These are phyloP conservation scores for Amylocarpus encephaloides DNA, from an alignment of 2,329 filamentous ascomycete species.

Conservation along the genomic window DNA sequence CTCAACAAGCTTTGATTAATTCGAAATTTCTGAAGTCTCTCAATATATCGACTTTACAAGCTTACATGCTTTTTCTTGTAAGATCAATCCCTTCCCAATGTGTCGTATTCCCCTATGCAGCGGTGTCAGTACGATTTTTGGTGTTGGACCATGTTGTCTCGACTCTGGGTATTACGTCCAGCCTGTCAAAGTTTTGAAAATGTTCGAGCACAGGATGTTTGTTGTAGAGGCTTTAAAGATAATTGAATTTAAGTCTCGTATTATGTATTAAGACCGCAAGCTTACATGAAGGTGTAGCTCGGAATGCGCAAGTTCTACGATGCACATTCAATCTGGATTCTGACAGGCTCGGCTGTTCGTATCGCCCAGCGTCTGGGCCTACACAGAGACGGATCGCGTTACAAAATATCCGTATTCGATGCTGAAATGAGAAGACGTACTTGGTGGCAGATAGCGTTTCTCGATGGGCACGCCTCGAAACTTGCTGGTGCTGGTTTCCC, in stretches of 20 bases:
- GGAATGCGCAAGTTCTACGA: slow-evolving; percentile 34
- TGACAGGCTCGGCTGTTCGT: slow-evolving; percentile 41
- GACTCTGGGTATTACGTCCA: too few species aligned
- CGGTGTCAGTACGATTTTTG: too few species aligned
- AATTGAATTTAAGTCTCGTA: too few species aligned
- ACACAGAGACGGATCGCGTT: slow-evolving; percentile 37
- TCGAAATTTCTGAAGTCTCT: slow-evolving; percentile 59
- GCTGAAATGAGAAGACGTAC: slow-evolving; percentile 54
- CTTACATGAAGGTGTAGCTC: slow-evolving; percentile 7
- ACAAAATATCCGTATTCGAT: slow-evolving; percentile 43
- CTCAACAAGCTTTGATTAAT: slow-evolving; percentile 62
- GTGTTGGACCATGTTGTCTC: too few species aligned
- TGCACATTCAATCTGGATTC: slow-evolving; percentile 42
- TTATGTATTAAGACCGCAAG: too few species aligned
- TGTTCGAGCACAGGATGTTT: too few species aligned
- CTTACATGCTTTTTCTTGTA: slow-evolving; percentile 61
- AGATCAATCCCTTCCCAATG: slow-evolving; percentile 23
- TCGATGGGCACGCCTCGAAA: slow-evolving; percentile 52
- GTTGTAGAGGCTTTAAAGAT: too few species aligned
- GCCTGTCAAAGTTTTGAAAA: too few species aligned
- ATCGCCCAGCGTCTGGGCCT: slow-evolving; percentile 45
- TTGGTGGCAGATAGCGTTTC: slow-evolving; percentile 57
- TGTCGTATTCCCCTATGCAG: not conserved
- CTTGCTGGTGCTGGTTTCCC: slow-evolving; percentile 44
- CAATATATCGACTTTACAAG: slow-evolving; percentile 61